Evolutionary conservation across 2,329 filamentous ascomycete species (phyloP).

Genomic region (Penicillium fuscoglaucum): DNA sequence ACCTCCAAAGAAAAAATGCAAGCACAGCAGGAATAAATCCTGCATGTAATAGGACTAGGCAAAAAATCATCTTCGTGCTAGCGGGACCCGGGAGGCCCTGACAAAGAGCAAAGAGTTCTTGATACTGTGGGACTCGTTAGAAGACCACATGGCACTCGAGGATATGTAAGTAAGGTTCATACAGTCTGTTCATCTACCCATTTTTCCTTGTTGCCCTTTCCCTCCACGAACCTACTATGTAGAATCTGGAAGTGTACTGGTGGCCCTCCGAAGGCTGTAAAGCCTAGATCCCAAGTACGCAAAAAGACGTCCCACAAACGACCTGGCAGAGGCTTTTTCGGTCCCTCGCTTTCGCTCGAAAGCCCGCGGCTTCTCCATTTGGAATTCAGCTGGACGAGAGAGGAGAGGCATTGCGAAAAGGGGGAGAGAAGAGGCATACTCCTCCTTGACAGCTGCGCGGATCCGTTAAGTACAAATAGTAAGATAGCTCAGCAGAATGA

Average conservation of each 20-base stretch:
- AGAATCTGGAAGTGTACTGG: conserved; percentile 71
- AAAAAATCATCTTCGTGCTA: conserved; percentile 71
- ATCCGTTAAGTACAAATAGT: not conserved
- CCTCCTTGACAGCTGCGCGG: not conserved
- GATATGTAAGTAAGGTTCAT: conserved; percentile 19
- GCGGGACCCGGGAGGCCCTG: conserved; percentile 68
- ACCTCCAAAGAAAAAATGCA: conserved; percentile 66
- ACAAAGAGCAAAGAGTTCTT: conserved; percentile 69
- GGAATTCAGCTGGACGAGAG: conserved; percentile 3
- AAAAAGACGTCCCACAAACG: conserved; percentile 39
- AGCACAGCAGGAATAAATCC: conserved; percentile 60
- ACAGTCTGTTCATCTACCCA: conserved; percentile 72
- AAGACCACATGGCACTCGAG: not conserved
- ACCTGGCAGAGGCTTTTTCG: conserved; percentile 14
- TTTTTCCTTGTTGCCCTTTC: conserved; percentile 44
- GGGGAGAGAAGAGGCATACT: conserved; percentile 8
- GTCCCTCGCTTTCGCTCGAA: not conserved
- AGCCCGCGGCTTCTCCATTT: conserved; percentile 4
- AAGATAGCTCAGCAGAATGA: not conserved
- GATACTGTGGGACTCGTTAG: conserved; percentile 52
- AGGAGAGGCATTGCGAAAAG: conserved; percentile 6
- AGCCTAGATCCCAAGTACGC: conserved; percentile 61
- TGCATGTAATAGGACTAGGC: conserved; percentile 63
- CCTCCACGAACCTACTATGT: conserved; percentile 61
- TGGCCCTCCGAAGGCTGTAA: conserved; percentile 67